Percentiles rank a stretch among this genome's conserved stretches.
Evolutionary conservation across 2,329 filamentous ascomycete species (phyloP).

Genomic region (Pezicula radicicola): DNA sequence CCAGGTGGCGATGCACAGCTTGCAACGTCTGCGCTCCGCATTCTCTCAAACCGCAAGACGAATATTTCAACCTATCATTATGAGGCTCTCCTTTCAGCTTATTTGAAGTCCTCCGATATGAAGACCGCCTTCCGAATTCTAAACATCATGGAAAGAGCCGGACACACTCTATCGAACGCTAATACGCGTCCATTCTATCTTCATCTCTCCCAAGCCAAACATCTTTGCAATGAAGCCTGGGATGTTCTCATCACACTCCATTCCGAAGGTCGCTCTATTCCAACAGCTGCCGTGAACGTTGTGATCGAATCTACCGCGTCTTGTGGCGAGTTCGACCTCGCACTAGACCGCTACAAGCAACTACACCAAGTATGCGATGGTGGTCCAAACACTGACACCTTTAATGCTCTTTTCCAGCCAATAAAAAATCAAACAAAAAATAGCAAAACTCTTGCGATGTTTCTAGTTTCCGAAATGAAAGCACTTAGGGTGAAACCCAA

Average conservation of each 20-base stretch:
- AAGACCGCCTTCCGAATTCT: conserved; percentile 66
- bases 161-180: conserved; percentile 51
- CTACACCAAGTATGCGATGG: conserved; percentile 47
- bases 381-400: conserved; percentile 50
- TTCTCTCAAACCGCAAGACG: conserved; percentile 56
- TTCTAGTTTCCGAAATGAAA: conserved; percentile 60
- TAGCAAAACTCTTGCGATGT: conserved; percentile 55
- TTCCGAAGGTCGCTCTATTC: conserved; percentile 43
- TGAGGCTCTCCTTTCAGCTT: conserved; percentile 72
- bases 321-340: conserved; percentile 41
- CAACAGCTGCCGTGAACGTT: conserved; percentile 46
- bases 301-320: conserved; percentile 30
- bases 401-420: conserved; percentile 53
- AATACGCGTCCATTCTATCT: conserved; percentile 63
- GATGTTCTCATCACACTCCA: conserved; percentile 53
- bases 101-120: conserved; percentile 59
- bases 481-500: conserved; percentile 51
- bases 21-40: conserved; percentile 67
- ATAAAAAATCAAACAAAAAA: conserved; percentile 38
- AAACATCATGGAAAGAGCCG: conserved; percentile 68
- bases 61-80: conserved; percentile 69
- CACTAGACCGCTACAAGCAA: conserved; percentile 58
- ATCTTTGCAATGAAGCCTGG: conserved; percentile 47
- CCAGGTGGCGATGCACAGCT: conserved; percentile 58
- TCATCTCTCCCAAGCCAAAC: conserved; percentile 46